Conservation (phyloP, 2,329 filamentous ascomycete species). For the Clonostachys sp. region DNA sequence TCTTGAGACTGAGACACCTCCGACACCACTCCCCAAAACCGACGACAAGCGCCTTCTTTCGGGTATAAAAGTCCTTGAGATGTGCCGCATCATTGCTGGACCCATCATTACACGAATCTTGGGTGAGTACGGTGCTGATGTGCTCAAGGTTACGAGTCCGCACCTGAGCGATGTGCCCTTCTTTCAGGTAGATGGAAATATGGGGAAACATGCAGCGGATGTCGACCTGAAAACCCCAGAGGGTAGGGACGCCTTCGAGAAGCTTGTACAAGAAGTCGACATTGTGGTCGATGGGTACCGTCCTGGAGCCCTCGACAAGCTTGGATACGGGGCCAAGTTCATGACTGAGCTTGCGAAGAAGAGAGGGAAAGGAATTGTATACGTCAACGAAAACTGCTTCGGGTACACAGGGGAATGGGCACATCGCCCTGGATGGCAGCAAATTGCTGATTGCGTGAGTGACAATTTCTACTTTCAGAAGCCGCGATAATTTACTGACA, state of each 20-base stretch:
- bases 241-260: slow-evolving; percentile 53
- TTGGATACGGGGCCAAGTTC: slow-evolving; percentile 57
- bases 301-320: slow-evolving; percentile 56
- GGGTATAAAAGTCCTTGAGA: slow-evolving; percentile 69
- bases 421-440: slow-evolving; percentile 63
- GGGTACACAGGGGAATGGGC: slow-evolving; percentile 58
- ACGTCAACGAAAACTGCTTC: slow-evolving; percentile 70
- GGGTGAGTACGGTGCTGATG: slow-evolving; percentile 71
- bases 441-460: slow-evolving; percentile 60
- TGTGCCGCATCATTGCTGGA: slow-evolving; percentile 72
- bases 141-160: slow-evolving; percentile 67
- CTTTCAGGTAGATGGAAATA: slow-evolving; percentile 69
- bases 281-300: slow-evolving; percentile 66
- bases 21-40: slow-evolving; percentile 26
- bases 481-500: not conserved
- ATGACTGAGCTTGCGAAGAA: slow-evolving; percentile 46
- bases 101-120: slow-evolving; percentile 68
- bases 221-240: slow-evolving; percentile 53
- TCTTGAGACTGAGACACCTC: slow-evolving; percentile 45
- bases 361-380: slow-evolving; percentile 59
- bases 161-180: slow-evolving; percentile 67
- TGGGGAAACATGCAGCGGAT: slow-evolving; percentile 63
- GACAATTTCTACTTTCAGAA: not conserved
- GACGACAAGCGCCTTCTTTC: slow-evolving; percentile 28
- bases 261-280: slow-evolving; percentile 57